A percentile compares a stretch with the other conserved stretches of the same genome.
Evolutionary conservation across 192 early-diverging fungal species (phyloP).

Genomic region (Phycomyces nitens): DNA sequence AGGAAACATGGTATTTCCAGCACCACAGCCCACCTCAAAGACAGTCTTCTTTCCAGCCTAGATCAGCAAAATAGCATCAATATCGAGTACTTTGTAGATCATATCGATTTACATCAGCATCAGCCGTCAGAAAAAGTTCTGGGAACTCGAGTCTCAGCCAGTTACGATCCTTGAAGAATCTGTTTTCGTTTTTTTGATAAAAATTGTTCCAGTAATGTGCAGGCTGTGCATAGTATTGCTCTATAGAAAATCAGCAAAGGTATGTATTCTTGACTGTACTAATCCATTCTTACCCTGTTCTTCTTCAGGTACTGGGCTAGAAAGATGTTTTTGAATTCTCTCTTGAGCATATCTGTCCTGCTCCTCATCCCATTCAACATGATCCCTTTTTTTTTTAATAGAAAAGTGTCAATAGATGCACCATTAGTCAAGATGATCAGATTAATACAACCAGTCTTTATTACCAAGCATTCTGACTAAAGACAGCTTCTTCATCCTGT

Average conservation of each 20-base stretch:
- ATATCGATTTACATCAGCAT: conserved; percentile 37
- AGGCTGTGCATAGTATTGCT: conserved; percentile 45
- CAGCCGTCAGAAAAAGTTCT: conserved; percentile 64
- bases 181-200: conserved; percentile 78
- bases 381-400: conserved; percentile 66
- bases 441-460: background rate
- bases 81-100: conserved; percentile 11
- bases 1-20: conserved; percentile 95
- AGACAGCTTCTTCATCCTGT: conserved; percentile 71
- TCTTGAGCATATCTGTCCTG: conserved; percentile 74
- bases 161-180: conserved; percentile 96
- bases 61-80: conserved; percentile 7
- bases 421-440: background rate
- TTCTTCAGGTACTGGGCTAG: conserved; percentile 64
- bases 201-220: conserved; percentile 75
- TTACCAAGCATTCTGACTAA: conserved; percentile 92
- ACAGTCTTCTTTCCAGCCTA: conserved; percentile 59
- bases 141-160: conserved; percentile 95
- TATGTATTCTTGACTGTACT: background rate
- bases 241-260: background rate
- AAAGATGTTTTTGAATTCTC: conserved; percentile 70
- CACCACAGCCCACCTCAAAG: conserved; percentile 96
- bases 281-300: conserved; percentile 39
- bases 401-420: background rate
- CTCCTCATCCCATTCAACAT: conserved; percentile 85